These are phyloP conservation scores for Populus ilicifolia DNA, from an alignment of 345 rosid genomes.

Conservation along the genomic window DNA sequence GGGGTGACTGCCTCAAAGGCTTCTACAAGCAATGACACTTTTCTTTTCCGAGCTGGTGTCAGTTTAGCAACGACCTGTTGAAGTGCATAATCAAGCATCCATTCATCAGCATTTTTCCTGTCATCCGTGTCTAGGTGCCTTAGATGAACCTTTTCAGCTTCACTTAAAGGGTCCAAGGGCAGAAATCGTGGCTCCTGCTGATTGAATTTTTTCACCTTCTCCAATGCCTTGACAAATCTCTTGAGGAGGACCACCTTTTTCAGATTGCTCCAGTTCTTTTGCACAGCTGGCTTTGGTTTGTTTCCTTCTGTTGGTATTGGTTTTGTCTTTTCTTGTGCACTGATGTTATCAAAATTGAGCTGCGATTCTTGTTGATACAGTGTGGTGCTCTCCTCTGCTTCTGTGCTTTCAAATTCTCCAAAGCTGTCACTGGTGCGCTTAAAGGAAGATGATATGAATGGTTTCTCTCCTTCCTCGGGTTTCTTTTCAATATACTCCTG, in stretches of 20 bases:
- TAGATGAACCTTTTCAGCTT: constrained; percentile 60
- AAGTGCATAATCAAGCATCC: constrained; percentile 88
- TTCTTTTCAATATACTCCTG: constrained; percentile 22
- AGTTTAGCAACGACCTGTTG: constrained; percentile 72
- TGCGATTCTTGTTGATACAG: constrained; percentile 9
- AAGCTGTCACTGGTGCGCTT: constrained; percentile 12
- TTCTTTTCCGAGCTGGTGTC: constrained; percentile 74
- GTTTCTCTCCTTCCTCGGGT: constrained; percentile 3
- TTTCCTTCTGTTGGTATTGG: constrained; percentile 19
- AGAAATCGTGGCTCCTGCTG: constrained; percentile 46
- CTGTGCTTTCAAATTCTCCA: constrained; percentile 21
- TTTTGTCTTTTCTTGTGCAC: not conserved
- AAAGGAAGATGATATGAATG: constrained; percentile 14
- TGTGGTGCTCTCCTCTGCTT: constrained; percentile 15
- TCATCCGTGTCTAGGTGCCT: constrained; percentile 59
- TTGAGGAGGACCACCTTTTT: constrained; percentile 28
- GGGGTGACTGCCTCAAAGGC: constrained; percentile 85
- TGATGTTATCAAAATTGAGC: not conserved
- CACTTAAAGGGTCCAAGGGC: constrained; percentile 37
- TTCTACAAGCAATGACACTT: constrained; percentile 74
- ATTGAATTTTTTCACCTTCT: constrained; percentile 56
- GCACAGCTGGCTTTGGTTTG: constrained; percentile 9
- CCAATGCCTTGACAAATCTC: constrained; percentile 75
- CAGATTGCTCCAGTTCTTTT: constrained; percentile 28
- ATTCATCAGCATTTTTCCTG: constrained; percentile 66